phyloP scores from a whole-genome alignment of 2,329 filamentous ascomycete genomes.

The Aureobasidium sp. region DNA sequence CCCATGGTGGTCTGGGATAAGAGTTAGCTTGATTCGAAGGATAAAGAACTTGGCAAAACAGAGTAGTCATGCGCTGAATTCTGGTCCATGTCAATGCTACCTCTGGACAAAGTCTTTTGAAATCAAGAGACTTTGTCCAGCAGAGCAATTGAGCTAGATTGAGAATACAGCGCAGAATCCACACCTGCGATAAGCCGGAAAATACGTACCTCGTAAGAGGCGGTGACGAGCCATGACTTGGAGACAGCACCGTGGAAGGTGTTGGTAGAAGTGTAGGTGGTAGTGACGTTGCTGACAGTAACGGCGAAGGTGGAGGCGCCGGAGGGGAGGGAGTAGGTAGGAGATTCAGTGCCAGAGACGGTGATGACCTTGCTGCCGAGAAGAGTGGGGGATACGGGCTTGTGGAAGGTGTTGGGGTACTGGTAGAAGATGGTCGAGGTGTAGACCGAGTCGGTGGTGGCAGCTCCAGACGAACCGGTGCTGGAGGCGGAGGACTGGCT shows the following conservation, averaged over 20 bases:
- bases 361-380: slow-evolving; percentile 7
- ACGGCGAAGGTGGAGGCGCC: not conserved
- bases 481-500: not conserved
- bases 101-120: too few relatives aligned
- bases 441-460: not conserved
- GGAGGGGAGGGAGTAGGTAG: slow-evolving; percentile 3
- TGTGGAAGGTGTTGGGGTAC: slow-evolving; percentile 12
- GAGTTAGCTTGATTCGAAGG: not conserved
- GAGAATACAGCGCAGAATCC: not conserved
- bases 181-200: not conserved
- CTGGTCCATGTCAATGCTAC: not conserved
- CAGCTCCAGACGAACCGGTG: not conserved
- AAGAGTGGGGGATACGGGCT: slow-evolving; percentile 10
- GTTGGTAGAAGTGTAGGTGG: slow-evolving; percentile 9
- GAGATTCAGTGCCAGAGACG: not conserved
- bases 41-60: not conserved
- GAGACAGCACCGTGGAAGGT: slow-evolving; percentile 6
- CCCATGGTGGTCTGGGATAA: slow-evolving; percentile 7
- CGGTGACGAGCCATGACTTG: not conserved
- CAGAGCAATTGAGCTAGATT: not conserved
- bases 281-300: slow-evolving; percentile 8
- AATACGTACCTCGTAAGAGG: slow-evolving; percentile 1
- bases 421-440: slow-evolving; percentile 10
- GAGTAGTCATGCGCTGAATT: not conserved
- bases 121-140: not conserved